These are phyloP conservation scores for Boletus reticulatus DNA, from an alignment of 768 basidiomycete species.

Conservation along the genomic window DNA sequence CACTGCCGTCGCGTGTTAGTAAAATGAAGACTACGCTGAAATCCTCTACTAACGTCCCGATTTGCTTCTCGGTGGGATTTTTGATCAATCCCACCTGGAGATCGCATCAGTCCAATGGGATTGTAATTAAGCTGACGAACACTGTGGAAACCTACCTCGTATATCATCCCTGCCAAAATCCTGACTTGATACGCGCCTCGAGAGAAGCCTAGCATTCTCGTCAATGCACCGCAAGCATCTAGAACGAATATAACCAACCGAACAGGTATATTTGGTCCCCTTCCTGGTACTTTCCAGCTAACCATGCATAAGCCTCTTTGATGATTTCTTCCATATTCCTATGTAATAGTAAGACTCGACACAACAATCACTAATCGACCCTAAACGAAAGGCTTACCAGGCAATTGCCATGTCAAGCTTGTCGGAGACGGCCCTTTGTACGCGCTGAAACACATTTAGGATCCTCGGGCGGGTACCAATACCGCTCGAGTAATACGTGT, in stretches of 20 bases:
- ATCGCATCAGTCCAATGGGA: neutral
- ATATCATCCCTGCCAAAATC: slow-evolving; percentile 5
- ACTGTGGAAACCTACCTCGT: neutral
- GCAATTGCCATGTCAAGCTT: slow-evolving; percentile 8
- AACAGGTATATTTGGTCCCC: slow-evolving; percentile 9
- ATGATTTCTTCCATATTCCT: slow-evolving; percentile 8
- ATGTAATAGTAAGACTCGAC: neutral
- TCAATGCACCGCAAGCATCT: neutral
- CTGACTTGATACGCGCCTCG: slow-evolving; percentile 9
- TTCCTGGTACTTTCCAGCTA: slow-evolving; percentile 6
- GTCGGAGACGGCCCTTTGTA: slow-evolving; percentile 4
- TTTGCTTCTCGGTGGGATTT: slow-evolving; percentile 30
- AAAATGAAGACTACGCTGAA: neutral
- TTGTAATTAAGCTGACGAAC: neutral
- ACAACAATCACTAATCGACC: neutral
- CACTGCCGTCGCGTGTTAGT: neutral
- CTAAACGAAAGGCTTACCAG: neutral
- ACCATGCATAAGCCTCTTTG: slow-evolving; percentile 4
- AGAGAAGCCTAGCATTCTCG: neutral
- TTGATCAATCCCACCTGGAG: slow-evolving; percentile 33
- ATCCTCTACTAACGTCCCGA: slow-evolving; percentile 22
- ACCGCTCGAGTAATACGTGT: slow-evolving; percentile 6
- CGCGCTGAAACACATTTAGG: neutral
- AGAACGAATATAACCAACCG: neutral
- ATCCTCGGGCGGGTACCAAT: slow-evolving; percentile 7